Conservation (phyloP, 768 basidiomycete species). For the Chalciporus chontae region DNA sequence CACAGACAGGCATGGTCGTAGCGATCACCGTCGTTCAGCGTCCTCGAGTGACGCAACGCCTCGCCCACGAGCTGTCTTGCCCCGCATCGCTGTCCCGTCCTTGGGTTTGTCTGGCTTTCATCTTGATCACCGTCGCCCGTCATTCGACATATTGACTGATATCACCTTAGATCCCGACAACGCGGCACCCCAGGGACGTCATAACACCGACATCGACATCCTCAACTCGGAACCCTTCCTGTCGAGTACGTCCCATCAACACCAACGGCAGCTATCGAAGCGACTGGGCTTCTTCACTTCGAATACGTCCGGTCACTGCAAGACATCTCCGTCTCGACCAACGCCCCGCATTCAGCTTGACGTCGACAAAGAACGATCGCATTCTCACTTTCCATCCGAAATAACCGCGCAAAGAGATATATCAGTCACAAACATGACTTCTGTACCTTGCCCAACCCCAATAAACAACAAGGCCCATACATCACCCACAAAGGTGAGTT, state of each 20-base stretch:
- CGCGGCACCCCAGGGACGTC: constrained; percentile 4
- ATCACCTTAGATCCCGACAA: constrained; percentile 11
- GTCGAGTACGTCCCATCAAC: constrained; percentile 17
- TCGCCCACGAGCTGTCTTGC: constrained; percentile 37
- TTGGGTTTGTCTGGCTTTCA: constrained; percentile 18
- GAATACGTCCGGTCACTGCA: constrained; percentile 38
- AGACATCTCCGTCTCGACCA: constrained; percentile 27
- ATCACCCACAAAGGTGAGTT: constrained; percentile 35
- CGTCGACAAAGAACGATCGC: constrained; percentile 34
- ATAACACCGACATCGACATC: constrained; percentile 10
- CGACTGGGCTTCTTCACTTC: constrained; percentile 26
- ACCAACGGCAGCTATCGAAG: constrained; percentile 35
- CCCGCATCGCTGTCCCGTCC: constrained; percentile 13
- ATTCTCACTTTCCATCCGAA: constrained; percentile 38
- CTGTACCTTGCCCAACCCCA: constrained; percentile 23
- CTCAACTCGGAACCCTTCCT: constrained; percentile 11
- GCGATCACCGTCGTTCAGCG: constrained; percentile 27
- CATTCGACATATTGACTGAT: constrained; percentile 10
- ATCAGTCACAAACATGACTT: constrained; percentile 22
- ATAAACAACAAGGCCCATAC: constrained; percentile 29
- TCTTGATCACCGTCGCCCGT: constrained; percentile 6
- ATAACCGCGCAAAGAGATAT: constrained; percentile 21
- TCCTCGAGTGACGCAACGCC: constrained; percentile 51
- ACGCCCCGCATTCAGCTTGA: constrained; percentile 25
- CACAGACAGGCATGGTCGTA: constrained; percentile 9